Percentiles rank a stretch among this genome's conserved stretches.
phyloP scores from a whole-genome alignment of 2,329 filamentous ascomycete genomes.

The Penicillium sclerotigenum region DNA sequence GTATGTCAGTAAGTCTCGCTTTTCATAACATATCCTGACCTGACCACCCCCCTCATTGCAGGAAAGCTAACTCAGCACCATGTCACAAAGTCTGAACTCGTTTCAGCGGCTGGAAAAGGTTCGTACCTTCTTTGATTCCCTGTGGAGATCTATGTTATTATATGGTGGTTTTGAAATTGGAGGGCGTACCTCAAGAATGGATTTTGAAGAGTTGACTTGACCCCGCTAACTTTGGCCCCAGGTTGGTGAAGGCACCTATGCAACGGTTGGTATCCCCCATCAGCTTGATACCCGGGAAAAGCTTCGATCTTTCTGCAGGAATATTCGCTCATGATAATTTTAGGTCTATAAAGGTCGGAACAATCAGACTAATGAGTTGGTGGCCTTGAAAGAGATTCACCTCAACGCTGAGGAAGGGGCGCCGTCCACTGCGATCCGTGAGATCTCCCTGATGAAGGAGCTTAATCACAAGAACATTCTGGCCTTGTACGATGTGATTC shows the following conservation, averaged over 20 bases:
- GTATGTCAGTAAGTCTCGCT: background rate
- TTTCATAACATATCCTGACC: background rate
- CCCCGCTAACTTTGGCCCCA: background rate
- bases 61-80: background rate
- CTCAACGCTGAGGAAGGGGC: conserved; percentile 98
- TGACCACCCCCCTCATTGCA: background rate
- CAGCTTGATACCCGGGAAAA: background rate
- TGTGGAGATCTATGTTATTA: background rate
- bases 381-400: conserved; percentile 97
- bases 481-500: conserved; percentile 94
- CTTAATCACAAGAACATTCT: conserved; percentile 98
- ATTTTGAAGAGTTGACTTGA: background rate
- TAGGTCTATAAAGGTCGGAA: conserved; percentile 93
- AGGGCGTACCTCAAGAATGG: background rate
- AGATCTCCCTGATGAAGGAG: conserved; percentile 99
- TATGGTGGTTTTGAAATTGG: too few species aligned
- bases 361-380: conserved; percentile 90
- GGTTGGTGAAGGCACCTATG: background rate
- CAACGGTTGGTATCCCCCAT: background rate
- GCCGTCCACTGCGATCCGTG: conserved; percentile 92
- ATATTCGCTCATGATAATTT: background rate
- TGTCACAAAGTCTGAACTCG: background rate
- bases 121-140: background rate
- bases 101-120: background rate
- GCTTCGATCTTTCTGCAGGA: background rate